Conservation (phyloP, 192 early-diverging fungal species). For the Umbelopsis ramanniana region DNA sequence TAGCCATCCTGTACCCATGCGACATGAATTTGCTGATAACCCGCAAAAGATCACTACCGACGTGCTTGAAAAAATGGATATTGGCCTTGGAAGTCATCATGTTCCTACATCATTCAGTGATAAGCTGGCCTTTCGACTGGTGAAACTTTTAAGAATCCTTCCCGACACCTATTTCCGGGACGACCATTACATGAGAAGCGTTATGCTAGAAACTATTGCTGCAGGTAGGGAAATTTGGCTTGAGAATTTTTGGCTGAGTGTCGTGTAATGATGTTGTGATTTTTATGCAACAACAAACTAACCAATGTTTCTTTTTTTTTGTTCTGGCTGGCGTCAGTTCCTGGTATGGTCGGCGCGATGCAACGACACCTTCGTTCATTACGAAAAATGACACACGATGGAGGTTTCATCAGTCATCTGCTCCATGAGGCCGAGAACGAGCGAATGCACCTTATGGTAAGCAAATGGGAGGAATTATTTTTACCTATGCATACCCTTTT, state of each 20-base stretch:
- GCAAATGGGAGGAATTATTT: too few species aligned
- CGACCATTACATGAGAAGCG: conserved; percentile 79
- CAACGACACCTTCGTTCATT: conserved; percentile 80
- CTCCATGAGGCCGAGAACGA: conserved; percentile 95
- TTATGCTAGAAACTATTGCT: conserved; percentile 79
- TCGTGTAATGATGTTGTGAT: not conserved
- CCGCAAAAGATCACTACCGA: conserved; percentile 49
- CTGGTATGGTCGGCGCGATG: conserved; percentile 89
- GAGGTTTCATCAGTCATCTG: conserved; percentile 90
- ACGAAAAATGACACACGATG: conserved; percentile 77
- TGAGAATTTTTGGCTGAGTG: too few species aligned
- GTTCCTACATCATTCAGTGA: conserved; percentile 60
- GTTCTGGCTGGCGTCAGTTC: conserved; percentile 50
- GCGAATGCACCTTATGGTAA: conserved; percentile 52
- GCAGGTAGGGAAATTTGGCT: conserved; percentile 43
- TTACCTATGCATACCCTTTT: conserved; percentile 51
- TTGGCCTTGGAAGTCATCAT: conserved; percentile 65
- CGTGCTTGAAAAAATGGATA: conserved; percentile 64
- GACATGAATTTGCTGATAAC: conserved; percentile 60
- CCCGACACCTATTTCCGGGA: conserved; percentile 73
- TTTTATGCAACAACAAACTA: conserved; percentile 42
- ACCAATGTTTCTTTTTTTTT: conserved; percentile 29
- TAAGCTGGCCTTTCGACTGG: conserved; percentile 64
- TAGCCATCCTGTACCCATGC: conserved; percentile 57
- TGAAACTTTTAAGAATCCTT: conserved; percentile 66